These are phyloP conservation scores for Pseudonitzschia pungens DNA, from an alignment of 108 stramenopile species.

Conservation along the genomic window DNA sequence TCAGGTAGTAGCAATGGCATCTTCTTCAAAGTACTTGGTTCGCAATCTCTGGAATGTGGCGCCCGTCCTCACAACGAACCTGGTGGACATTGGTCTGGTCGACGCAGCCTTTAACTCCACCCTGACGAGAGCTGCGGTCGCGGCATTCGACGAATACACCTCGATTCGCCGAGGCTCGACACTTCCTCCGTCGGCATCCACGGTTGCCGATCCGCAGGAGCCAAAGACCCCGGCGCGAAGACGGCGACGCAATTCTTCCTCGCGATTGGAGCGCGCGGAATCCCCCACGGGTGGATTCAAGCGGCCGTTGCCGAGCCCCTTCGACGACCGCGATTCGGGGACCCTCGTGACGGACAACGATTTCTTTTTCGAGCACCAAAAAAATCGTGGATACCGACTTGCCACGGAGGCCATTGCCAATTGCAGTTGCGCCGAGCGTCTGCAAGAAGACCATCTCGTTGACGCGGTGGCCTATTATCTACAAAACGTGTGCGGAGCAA, in stretches of 20 bases:
- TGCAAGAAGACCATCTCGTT: neutral
- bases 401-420: neutral
- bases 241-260: neutral
- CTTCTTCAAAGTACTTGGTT: neutral
- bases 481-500: neutral
- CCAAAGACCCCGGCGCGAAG: neutral
- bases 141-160: neutral
- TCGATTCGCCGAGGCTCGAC: neutral
- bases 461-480: neutral
- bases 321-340: too few relatives aligned
- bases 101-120: neutral
- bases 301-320: neutral
- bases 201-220: neutral
- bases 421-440: neutral
- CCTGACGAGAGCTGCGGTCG: neutral
- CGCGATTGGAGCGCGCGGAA: neutral
- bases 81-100: neutral
- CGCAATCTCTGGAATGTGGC: constrained; percentile 4
- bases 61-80: constrained; percentile 7
- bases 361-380: constrained; percentile 5
- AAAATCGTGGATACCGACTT: constrained; percentile 1
- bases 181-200: neutral
- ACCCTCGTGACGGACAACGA: neutral
- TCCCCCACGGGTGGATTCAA: neutral
- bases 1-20: neutral